phyloP scores from a whole-genome alignment of 768 basidiomycete species.

The Xerocomellus chrysenteron region DNA sequence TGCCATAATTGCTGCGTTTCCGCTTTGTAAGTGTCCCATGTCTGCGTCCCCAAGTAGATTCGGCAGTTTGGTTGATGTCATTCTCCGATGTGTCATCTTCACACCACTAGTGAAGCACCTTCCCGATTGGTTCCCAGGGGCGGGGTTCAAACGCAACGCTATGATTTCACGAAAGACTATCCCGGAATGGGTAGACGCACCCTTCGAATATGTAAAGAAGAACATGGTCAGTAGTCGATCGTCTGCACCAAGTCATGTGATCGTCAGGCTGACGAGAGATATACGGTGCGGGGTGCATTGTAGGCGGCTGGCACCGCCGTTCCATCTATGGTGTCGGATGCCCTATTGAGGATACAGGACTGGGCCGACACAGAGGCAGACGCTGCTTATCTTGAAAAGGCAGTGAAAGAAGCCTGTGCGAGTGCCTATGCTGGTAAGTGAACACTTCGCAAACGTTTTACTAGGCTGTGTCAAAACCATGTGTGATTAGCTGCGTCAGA shows the following conservation, averaged over 20 bases:
- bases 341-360: constrained; percentile 14
- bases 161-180: constrained; percentile 4
- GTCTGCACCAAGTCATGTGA: neutral
- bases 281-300: neutral
- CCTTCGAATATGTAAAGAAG: constrained; percentile 25
- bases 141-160: constrained; percentile 20
- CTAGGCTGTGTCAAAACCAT: constrained; percentile 8
- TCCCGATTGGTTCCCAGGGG: constrained; percentile 27
- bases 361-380: constrained; percentile 7
- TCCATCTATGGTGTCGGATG: constrained; percentile 26
- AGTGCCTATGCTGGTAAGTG: constrained; percentile 18
- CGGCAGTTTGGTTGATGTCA: neutral
- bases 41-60: neutral
- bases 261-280: neutral
- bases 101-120: constrained; percentile 14
- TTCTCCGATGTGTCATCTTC: neutral
- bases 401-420: constrained; percentile 24
- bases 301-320: constrained; percentile 21
- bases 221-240: constrained; percentile 14
- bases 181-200: constrained; percentile 15
- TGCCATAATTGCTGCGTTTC: constrained; percentile 16
- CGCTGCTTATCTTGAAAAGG: constrained; percentile 13
- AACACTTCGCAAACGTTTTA: neutral
- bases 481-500: constrained; percentile 20
- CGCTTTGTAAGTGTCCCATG: constrained; percentile 13